These are phyloP conservation scores for Suillus ampliporus DNA, from an alignment of 768 basidiomycete genomes.

Conservation along the genomic window DNA sequence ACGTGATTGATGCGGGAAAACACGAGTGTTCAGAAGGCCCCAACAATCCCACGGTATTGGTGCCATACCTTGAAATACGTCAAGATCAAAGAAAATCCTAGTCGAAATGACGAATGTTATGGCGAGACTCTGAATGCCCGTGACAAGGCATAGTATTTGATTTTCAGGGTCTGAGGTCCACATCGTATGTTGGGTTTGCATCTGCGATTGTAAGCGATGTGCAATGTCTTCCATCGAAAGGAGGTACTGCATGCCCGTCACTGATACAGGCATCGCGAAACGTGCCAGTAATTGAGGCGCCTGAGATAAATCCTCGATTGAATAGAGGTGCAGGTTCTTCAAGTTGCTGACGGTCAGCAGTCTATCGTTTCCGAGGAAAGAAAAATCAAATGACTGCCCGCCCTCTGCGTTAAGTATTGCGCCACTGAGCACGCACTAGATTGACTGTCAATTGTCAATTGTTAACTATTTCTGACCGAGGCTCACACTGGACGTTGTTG, in stretches of 20 bases:
- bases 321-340: conserved; percentile 14
- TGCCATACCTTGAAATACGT: neutral
- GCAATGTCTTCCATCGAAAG: neutral
- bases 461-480: neutral
- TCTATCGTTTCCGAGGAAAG: conserved; percentile 12
- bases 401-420: neutral
- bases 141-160: neutral
- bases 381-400: conserved; percentile 6
- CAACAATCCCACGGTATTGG: conserved; percentile 6
- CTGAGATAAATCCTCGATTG: neutral
- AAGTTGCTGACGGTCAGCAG: conserved; percentile 4
- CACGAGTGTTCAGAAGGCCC: conserved; percentile 8
- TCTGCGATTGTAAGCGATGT: neutral
- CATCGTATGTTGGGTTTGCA: conserved; percentile 1
- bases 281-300: neutral
- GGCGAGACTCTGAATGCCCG: neutral
- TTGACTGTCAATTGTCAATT: neutral
- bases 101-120: conserved; percentile 5
- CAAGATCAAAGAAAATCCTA: neutral
- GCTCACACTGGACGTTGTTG: conserved; percentile 6
- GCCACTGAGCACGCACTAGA: conserved; percentile 6
- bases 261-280: neutral
- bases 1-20: neutral
- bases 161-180: conserved; percentile 8
- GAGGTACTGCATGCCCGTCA: neutral